Conservation (phyloP, 139 green algal species). For the Zygnema circumcarinatum region DNA sequence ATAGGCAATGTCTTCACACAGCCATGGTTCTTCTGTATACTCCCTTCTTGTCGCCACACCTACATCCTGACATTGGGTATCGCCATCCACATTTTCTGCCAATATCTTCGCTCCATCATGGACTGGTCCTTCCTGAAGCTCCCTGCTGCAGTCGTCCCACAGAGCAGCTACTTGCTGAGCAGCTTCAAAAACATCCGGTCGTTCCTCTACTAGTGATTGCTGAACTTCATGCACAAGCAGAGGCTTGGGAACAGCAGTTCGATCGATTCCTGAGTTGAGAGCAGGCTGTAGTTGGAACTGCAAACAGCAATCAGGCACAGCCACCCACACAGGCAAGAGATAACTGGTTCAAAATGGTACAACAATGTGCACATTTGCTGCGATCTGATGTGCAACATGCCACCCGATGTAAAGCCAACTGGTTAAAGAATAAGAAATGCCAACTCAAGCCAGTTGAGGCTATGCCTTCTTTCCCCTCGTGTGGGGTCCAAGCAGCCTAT, state of each 20-base stretch:
- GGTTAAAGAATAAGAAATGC: too few species aligned
- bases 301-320: neutral
- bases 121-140: neutral
- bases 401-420: too few species aligned
- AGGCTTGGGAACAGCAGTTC: conserved; percentile 15
- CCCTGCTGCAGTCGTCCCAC: neutral
- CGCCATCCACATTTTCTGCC: neutral
- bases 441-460: too few species aligned
- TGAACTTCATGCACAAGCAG: conserved; percentile 29
- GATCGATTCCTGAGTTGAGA: conserved; percentile 63
- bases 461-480: too few species aligned
- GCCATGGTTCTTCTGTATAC: conserved; percentile 16
- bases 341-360: too few species aligned
- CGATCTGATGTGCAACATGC: too few species aligned
- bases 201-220: neutral
- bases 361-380: too few species aligned
- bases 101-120: neutral
- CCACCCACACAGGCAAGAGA: too few species aligned
- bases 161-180: neutral
- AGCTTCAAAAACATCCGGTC: neutral
- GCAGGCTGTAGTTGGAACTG: conserved; percentile 68
- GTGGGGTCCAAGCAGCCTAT: too few species aligned
- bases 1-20: neutral
- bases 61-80: neutral
- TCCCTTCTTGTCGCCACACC: neutral